Evolutionary conservation across 2,329 filamentous ascomycete genomes (phyloP), one percentile per base, ranked within the genome.

Genomic region (Aspergillus transmontanensis): DNA sequence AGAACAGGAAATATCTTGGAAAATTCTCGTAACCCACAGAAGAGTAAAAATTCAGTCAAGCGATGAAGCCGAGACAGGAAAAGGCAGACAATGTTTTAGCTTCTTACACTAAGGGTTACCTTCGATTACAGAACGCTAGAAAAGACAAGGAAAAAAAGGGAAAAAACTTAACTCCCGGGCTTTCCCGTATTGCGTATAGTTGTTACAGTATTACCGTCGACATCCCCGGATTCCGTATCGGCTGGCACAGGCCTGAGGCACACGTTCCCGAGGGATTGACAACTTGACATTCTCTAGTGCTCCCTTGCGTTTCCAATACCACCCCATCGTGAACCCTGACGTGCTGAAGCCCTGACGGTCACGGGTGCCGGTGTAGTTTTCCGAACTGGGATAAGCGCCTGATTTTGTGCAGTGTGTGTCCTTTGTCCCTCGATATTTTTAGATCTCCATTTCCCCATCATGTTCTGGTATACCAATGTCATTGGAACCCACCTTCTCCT

Each of bases 101-200:
- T 55, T 23, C 34, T 26, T 55, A 55, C 51, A 55, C 58, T 36
- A 48, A 59, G 46, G 58, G 58, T 61, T 61, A 51, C 54, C 45
- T 61, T 57, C 23, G 26, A 59, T 46, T 64, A 69, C 66, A 71
- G 72, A 71, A 68, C 67, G 50, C 66, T 69, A 55, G 28, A 43
- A 34, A 39, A 7, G 57, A 53, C 56, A 28, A 51, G 39, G 16
- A 28, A 36, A 23, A 43, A 43, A 41, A 60, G 58, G 56, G 60
- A 59, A 72, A 73, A 69, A 64, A 59, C 71, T 74, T 75, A 76
- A 68, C 74, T 77, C 70, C 76, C 76, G 75, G 67, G 64, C 75
- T 71, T 73, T 78, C 71, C 77, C 76, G 75, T 67, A 75, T 76
- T 74, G 72, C 75, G 75, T 76, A 77, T 76, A 72, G 76, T 68